These are phyloP conservation scores for Xenosphaeropsis pyriputrescens DNA, from an alignment of 2,329 filamentous ascomycete genomes.

Conservation along the genomic window DNA sequence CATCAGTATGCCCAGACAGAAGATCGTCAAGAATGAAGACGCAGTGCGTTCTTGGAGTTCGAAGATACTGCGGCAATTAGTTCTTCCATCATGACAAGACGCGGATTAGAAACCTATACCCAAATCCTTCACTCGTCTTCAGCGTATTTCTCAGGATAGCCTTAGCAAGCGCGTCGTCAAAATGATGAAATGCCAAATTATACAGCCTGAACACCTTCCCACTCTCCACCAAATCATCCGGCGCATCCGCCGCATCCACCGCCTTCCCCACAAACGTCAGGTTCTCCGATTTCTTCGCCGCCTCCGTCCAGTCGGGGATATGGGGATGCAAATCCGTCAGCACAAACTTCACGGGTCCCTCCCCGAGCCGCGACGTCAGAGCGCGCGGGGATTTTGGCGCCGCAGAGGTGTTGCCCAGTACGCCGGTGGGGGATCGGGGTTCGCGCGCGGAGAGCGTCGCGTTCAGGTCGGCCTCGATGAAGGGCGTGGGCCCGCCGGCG, in stretches of 20 bases:
- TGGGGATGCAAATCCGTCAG: conserved; percentile 55
- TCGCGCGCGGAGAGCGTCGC: conserved; percentile 16
- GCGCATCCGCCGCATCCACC: conserved; percentile 50
- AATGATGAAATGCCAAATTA: conserved; percentile 66
- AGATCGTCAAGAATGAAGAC: conserved; percentile 34
- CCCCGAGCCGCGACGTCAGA: conserved; percentile 10
- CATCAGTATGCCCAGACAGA: conserved; percentile 35
- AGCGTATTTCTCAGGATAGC: conserved; percentile 50
- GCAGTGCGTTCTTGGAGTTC: conserved; percentile 57
- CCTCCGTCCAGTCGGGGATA: conserved; percentile 39
- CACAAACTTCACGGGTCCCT: conserved; percentile 35
- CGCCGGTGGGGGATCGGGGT: conserved; percentile 15
- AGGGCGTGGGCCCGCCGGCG: conserved; percentile 54
- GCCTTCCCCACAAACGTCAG: conserved; percentile 43
- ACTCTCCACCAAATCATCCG: conserved; percentile 30
- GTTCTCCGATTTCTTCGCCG: conserved; percentile 34
- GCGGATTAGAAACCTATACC: conserved; percentile 17
- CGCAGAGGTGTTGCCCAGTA: conserved; percentile 3
- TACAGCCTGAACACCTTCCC: conserved; percentile 53
- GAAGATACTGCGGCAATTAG: conserved; percentile 35
- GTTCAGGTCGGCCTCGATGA: conserved; percentile 46
- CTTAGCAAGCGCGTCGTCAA: conserved; percentile 45
- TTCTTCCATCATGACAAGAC: background rate
- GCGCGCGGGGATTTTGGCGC: conserved; percentile 6
- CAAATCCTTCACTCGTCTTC: conserved; percentile 50